Base-by-base conservation (phyloP, 108 stramenopile species). In the Skeletonema grethae region DNA sequence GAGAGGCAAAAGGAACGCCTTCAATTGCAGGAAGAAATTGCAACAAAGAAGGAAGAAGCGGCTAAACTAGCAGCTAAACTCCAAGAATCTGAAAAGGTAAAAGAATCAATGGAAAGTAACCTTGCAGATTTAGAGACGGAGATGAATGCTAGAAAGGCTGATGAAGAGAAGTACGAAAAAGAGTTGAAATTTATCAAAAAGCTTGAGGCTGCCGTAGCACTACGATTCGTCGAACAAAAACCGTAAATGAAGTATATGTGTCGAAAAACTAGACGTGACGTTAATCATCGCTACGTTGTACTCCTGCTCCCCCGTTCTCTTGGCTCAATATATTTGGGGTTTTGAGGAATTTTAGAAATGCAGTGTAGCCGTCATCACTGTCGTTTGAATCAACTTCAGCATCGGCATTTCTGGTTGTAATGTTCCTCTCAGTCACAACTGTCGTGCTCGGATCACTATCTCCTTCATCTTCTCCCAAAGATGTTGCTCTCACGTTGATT, bases 101-200 rank as follows among this genome's bases (percentile, higher is more conserved):
- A 50, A 22, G 10, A n/a, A 11, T 71, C 71, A 38, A 31, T 78
- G 64, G 38, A 61, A 45, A 36, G 48, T 12, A 78, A 78, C 67
- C 55, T 78, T 20, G 36, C 41, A 56, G 77, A 78, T 55, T 78
- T 78, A 61, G 60, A 60, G 12, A 72, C 67, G 59, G 77, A 78
- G 57, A 71, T 50, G 70, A 67, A 34, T 16, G 60, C 66, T 22
- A 57, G 77, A 16, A 60, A 66, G 59, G 70, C 10, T 18, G 70
- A 78, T 18, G 77, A 71, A 48, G 28, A 55, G 50, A 67, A 39
- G 2, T 66, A 55, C 57, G 24, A 43, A 22, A 31, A 65, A 1
- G 50, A 72, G 53, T 10, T 71, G 48, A 70, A 58, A 55, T 78
- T 78, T 63, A 45, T 72, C 46, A 59, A 78, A 34, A 78, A 36